Evolutionary conservation across 1,284 basidiomycete species (phyloP).

Genomic region (Ceratobasidium sp.): DNA sequence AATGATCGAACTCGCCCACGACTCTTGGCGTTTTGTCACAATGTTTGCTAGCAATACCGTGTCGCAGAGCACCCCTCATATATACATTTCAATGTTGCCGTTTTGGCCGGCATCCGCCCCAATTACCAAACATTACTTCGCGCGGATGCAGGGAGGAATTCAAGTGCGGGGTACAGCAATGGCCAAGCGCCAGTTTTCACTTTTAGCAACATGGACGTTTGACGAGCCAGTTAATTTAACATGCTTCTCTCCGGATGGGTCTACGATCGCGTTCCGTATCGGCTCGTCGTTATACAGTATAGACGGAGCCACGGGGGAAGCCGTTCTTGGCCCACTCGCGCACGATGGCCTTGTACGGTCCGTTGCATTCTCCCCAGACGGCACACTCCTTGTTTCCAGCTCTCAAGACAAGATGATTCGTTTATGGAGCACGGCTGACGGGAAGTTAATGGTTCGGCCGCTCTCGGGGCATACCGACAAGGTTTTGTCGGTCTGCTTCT

Average conservation of each 20-base stretch:
- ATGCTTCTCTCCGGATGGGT: not conserved
- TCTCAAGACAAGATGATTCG: not conserved
- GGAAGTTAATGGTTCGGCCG: not conserved
- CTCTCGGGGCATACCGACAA: not conserved
- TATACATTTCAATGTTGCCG: slow-evolving; percentile 4
- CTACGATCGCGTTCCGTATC: not conserved
- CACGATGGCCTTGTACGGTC: not conserved
- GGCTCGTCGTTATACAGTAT: not conserved
- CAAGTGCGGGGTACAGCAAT: not conserved
- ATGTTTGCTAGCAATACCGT: not conserved
- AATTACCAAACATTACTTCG: not conserved
- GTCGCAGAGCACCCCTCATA: slow-evolving; percentile 2
- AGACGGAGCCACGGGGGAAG: too few species aligned
- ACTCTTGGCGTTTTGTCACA: not conserved
- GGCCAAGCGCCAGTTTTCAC: not conserved
- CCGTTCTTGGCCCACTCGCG: not conserved
- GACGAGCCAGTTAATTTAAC: not conserved
- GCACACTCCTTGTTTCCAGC: not conserved
- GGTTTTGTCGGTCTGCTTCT: not conserved
- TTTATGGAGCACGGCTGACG: not conserved
- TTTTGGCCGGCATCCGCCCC: not conserved
- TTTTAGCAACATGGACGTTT: not conserved
- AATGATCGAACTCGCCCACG: not conserved
- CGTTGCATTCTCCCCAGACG: not conserved
- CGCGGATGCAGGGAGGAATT: not conserved